Evolutionary conservation across 352 stramenopile species (phyloP), one percentile per base, ranked within the genome.

Genomic region (Globisporangium camurandrum): DNA sequence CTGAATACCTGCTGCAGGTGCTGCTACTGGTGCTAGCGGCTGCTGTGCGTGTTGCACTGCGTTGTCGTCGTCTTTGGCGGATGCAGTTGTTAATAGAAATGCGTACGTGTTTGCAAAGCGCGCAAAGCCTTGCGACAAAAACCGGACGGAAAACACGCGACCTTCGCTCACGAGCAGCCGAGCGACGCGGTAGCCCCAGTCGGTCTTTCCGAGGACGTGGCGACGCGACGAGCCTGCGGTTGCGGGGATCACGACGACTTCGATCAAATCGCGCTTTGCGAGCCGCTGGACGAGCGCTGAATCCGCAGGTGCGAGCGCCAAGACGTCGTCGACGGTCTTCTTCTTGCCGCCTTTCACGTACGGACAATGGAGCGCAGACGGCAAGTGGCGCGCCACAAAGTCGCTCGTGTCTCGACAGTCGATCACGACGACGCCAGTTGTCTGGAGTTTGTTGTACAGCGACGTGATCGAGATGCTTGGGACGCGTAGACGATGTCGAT

Each of bases 361-460:
- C 7, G 71, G 61, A 44, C 78, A 89, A 52, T 75, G 66, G 33
- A 89, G 56, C n/a, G 78, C 64, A 28, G 72, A 61, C 8, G 63
- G 69, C 12, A 89, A 49, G 51, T 84, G 70, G 4, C 60, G 50
- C 2, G 36, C 38, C 4, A 56, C 53, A 48, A 79, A 89, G 26
- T 84, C 72, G 17, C 58, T 52, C 23, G 50, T 56, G 40, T 69
- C 71, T 38, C 78, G 78, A 52, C 78, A 89, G 57, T 89, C 78
- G 28, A 89, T 46, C 40, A 89, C 55, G 41, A 86, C 72, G 23
- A 86, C 64, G 23, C 72, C 70, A 14, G 67, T 64, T 17, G 75
- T 89, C 71, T 89, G 78, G 28, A 89, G 56, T 4, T 66, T 60
- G 40, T 89, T 89, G 59, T 75, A 89, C n/a, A 89, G 71, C 56